Percentiles rank a stretch among this genome's conserved stretches.
phyloP scores from a whole-genome alignment of 306 rosid species.

The Pachyrhizus erosus region DNA sequence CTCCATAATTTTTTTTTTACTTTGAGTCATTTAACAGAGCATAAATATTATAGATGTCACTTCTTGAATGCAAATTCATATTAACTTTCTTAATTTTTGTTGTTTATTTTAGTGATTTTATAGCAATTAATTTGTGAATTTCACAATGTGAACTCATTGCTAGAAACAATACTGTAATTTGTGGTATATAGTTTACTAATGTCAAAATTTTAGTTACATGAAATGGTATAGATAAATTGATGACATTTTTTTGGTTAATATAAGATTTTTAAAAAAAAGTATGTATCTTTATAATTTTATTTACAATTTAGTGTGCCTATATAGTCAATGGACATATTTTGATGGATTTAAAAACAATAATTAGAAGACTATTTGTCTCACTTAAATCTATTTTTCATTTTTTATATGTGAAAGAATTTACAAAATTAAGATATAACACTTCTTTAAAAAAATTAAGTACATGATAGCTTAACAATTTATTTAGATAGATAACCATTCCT shows the following conservation, averaged over 20 bases:
- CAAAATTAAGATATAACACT: background rate
- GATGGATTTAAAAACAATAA: background rate
- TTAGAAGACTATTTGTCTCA: background rate
- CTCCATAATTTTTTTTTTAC: background rate
- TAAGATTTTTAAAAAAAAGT: background rate
- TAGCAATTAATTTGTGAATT: background rate
- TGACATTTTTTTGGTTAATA: background rate
- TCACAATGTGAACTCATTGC: background rate
- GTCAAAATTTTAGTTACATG: background rate
- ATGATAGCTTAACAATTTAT: background rate
- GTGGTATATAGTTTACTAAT: background rate
- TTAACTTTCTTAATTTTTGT: background rate
- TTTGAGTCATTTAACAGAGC: background rate
- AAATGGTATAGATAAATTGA: background rate
- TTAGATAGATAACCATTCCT: too few species aligned
- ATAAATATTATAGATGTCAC: background rate
- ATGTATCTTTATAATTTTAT: background rate
- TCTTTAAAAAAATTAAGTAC: background rate
- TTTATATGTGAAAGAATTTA: background rate
- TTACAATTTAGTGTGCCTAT: background rate
- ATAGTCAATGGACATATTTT: background rate
- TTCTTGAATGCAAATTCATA: background rate
- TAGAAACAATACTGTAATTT: background rate
- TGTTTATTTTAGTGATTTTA: background rate
- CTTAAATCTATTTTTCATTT: background rate